Conservation (phyloP, 768 basidiomycete species). For the Auricularia heimuer region DNA sequence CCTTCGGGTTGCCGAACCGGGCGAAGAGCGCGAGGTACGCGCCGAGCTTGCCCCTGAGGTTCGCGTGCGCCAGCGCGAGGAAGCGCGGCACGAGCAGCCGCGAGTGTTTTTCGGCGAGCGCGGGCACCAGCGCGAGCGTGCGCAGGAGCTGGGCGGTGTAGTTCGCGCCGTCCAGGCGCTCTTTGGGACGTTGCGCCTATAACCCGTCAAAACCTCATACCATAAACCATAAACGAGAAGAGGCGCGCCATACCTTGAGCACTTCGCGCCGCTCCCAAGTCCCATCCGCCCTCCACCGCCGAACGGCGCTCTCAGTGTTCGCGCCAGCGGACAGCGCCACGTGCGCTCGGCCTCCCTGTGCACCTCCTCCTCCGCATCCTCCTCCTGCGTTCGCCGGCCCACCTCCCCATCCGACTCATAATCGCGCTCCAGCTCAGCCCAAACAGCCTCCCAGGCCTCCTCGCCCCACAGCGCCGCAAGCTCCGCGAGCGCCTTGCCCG, state of each 20-base stretch:
- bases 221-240: neutral
- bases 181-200: slow-evolving; percentile 26
- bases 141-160: slow-evolving; percentile 78
- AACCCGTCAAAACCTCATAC: neutral
- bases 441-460: slow-evolving; percentile 61
- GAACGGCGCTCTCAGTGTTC: neutral
- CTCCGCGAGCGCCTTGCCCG: slow-evolving; percentile 52
- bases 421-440: slow-evolving; percentile 42
- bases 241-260: neutral
- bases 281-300: neutral
- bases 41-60: neutral
- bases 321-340: slow-evolving; percentile 63
- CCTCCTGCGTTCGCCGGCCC: slow-evolving; percentile 10
- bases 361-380: slow-evolving; percentile 18
- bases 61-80: slow-evolving; percentile 30
- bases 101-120: slow-evolving; percentile 77
- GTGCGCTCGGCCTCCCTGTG: slow-evolving; percentile 55
- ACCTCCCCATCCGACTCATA: slow-evolving; percentile 1
- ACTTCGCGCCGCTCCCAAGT: neutral
- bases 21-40: slow-evolving; percentile 76
- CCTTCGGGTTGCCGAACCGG: slow-evolving; percentile 91
- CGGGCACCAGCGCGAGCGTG: slow-evolving; percentile 55
- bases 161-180: slow-evolving; percentile 58
- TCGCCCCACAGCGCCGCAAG: slow-evolving; percentile 52
- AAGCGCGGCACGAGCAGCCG: slow-evolving; percentile 83